Conservation (phyloP, 2,329 filamentous ascomycete species). For the Corynespora cassiicola region DNA sequence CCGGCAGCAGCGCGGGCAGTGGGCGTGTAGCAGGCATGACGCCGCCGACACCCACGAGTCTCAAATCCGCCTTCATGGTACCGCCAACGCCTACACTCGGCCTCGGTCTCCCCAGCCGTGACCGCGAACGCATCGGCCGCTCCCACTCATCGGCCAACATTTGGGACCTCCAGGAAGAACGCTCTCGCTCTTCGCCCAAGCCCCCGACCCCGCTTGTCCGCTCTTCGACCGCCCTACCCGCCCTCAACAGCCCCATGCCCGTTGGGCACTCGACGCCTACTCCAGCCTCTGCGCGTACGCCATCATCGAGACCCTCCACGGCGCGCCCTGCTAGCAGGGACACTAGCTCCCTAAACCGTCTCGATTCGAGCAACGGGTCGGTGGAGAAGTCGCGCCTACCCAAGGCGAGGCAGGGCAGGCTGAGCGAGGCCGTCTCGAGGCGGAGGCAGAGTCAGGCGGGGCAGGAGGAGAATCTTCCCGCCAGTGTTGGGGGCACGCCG, state of each 20-base stretch:
- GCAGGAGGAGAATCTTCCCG: constrained; percentile 31
- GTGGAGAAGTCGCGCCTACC: constrained; percentile 25
- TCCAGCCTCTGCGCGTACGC: constrained; percentile 15
- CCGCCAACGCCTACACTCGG: constrained; percentile 33
- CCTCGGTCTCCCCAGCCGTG: too few species aligned
- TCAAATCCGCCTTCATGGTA: constrained; percentile 35
- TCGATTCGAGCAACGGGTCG: constrained; percentile 25
- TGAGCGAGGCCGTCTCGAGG: constrained; percentile 35
- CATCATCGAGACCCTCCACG: constrained; percentile 3
- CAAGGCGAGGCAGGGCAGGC: constrained; percentile 38
- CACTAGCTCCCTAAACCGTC: constrained; percentile 29
- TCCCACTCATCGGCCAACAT: constrained; percentile 38
- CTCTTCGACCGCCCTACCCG: constrained; percentile 33
- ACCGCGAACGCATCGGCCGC: constrained; percentile 33
- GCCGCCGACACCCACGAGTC: constrained; percentile 40
- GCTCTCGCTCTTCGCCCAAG: constrained; percentile 25
- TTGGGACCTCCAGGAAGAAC: constrained; percentile 43
- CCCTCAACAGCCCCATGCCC: constrained; percentile 17
- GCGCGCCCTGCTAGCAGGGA: constrained; percentile 3
- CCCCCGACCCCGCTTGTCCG: constrained; percentile 32
- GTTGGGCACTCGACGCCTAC: constrained; percentile 24
- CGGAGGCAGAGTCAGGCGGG: constrained; percentile 30
- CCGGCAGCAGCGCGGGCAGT: constrained; percentile 39
- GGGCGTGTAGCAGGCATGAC: constrained; percentile 35
- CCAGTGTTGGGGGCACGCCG: constrained; percentile 18